phyloP scores from a whole-genome alignment of 345 rosid genomes.

The Syzygium aqueum region DNA sequence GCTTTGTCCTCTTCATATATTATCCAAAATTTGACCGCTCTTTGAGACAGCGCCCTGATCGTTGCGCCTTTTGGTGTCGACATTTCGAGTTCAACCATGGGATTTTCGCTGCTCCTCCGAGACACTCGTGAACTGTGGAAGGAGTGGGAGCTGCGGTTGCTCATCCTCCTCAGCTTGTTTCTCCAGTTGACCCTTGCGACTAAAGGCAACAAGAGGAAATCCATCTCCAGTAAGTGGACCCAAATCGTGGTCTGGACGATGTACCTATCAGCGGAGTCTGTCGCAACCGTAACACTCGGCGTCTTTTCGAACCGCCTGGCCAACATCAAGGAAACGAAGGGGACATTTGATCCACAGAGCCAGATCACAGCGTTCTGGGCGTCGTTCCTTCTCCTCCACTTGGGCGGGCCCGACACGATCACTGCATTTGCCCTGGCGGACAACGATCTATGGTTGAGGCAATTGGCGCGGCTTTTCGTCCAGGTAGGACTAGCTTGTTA shows the following conservation, averaged over 20 bases:
- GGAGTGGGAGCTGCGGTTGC: constrained; percentile 16
- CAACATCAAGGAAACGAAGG: background rate
- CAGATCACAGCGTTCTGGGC: constrained; percentile 18
- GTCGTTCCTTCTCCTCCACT: constrained; percentile 16
- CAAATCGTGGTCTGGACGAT: constrained; percentile 4
- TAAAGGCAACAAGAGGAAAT: constrained; percentile 3
- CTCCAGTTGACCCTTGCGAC: constrained; percentile 12
- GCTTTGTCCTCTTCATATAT: background rate
- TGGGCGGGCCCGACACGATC: constrained; percentile 18
- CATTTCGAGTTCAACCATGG: background rate
- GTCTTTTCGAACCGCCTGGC: constrained; percentile 9
- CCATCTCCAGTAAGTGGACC: background rate
- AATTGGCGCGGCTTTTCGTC: constrained; percentile 2
- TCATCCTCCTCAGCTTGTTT: constrained; percentile 4
- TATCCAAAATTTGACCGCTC: background rate
- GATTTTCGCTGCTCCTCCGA: background rate
- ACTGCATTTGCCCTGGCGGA: constrained; percentile 14
- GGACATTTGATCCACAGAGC: background rate
- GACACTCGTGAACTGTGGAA: background rate
- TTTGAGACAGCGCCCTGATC: background rate
- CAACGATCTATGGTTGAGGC: constrained; percentile 25
- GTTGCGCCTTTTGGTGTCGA: background rate
- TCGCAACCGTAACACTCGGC: constrained; percentile 14
- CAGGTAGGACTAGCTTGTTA: constrained; percentile 18
- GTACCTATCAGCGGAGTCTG: constrained; percentile 20